Base-by-base conservation (phyloP, 2,329 filamentous ascomycete genomes). In the Lachnellula subtilissima region DNA sequence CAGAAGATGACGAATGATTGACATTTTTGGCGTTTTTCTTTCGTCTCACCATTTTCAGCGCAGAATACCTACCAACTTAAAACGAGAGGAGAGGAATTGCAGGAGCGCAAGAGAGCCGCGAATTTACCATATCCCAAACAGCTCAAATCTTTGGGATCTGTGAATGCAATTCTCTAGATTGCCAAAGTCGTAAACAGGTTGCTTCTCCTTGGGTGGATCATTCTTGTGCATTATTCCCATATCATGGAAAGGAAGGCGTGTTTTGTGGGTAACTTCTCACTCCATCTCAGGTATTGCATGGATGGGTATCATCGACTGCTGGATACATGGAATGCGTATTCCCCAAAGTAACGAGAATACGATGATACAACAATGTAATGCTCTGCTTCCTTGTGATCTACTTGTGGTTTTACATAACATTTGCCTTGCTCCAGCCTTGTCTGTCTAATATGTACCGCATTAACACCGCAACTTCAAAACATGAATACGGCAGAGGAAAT, bases 1-100 rank as follows among this genome's bases (percentile, higher is more conserved):
- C 92, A 9, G 91, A 96, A 59, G 92, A 97, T 48, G 87, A 89
- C 37, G 85, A 88, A 56, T 60, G 64, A 59, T 61, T 36, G 55
- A 17, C 48, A 53, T 56, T 32, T 22, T 36, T 35, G 23, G n/a
- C 9, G 54, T 49, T 45, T 55, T 17, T 55, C 35, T 60, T 57
- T 60, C 51, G 46, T 54, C 40, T 22, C 43, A 43, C 53, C 19
- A 55, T 51, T 58, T 43, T 35, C 32, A 48, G 19, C 48, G 25
- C 15, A 46, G 50, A 45, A 19, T 45, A 45, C 42, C 39, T 22
- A 57, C 39, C 42, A 49, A 45, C 23, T n/a, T 46, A 37, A 36
- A 40, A 50, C 43, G 19, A 23, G 22, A 46, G 28, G 37, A n/a
- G n/a, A 25, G 35, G 43, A 7, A 12, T 42, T 42, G 6, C 19